These are phyloP conservation scores for Odonthalia washingtoniensis DNA, from an alignment of 31 red algal species.

Conservation along the genomic window DNA sequence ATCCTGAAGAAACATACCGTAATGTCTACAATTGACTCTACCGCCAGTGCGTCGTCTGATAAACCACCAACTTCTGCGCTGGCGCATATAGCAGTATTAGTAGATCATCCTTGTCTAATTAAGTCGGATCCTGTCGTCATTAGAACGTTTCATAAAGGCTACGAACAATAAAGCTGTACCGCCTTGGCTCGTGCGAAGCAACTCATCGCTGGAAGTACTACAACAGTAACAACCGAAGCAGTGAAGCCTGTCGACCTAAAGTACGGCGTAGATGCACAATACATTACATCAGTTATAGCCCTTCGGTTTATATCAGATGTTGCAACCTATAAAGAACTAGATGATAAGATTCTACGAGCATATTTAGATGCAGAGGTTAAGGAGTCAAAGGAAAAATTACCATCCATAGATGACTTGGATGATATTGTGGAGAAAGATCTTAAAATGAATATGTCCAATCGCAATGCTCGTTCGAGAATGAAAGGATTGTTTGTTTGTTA, in stretches of 20 bases:
- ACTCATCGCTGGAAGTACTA: not conserved
- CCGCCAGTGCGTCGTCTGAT: too few species aligned
- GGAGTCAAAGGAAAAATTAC: not conserved
- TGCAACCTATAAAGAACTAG: not conserved
- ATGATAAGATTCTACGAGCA: not conserved
- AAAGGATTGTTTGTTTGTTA: conserved; percentile 11
- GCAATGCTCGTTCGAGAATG: not conserved
- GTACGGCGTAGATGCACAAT: conserved; percentile 34
- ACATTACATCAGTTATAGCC: conserved; percentile 5
- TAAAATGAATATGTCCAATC: conserved; percentile 8
- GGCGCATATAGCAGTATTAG: too few species aligned
- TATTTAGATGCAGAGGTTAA: conserved; percentile 17
- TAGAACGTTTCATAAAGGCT: not conserved
- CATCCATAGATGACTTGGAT: not conserved
- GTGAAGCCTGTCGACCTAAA: not conserved
- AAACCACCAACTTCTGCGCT: too few species aligned
- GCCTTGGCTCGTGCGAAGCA: not conserved
- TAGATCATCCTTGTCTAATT: not conserved
- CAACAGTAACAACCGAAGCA: conserved; percentile 6
- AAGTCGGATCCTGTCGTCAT: not conserved
- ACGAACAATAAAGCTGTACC: not conserved
- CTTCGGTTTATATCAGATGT: not conserved
- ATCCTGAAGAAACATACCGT: too few species aligned
- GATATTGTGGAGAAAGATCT: conserved; percentile 7
- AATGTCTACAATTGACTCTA: too few species aligned